Evolutionary conservation across 805 yeast genomes (phyloP), one percentile per base, ranked within the genome.

Genomic region (Ascoidea rubescens): DNA sequence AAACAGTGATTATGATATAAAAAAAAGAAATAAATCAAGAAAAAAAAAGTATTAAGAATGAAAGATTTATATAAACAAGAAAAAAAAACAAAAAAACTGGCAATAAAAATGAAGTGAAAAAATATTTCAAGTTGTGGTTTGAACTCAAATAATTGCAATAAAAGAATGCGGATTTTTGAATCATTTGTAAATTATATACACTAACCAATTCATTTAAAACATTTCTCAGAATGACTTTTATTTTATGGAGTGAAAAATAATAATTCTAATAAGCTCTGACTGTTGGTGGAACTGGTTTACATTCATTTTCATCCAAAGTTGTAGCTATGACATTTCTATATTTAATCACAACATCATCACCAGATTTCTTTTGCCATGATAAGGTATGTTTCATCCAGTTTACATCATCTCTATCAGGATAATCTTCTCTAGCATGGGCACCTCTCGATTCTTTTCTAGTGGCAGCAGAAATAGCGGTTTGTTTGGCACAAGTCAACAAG

Each of bases 361-460:
- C 95, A 56, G 75, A 74, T 31, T 71, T 67, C 53, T 70, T 64
- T 76, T 93, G 98, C 89, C 93, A 91, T 51, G 97, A 87, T 66
- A 91, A 74, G 50, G 97, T 77, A 73, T 91, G 99, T 75, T 91
- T 93, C 91, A 87, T 88, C 99, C 99, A 91, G 78, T 89, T 76
- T 53, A 67, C 89, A 68, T 91, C 99, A 67, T 91, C 96, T 80
- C 99, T 88, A 57, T 80, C 82, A 64, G 96, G 97, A 74, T 71
- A 90, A 70, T 91, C 99, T 71, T 91, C 99, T 77, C 98, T 85
- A 54, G 99, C 97, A 67, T 91, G 99, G 50, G 99, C 98, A 74
- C 99, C 99, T 77, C 99, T 87, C 45, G 97, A 89, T 74, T 91
- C 99, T 64, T 77, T 83, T 78, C 99, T 87, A 53, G 88, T 95